Conservation (phyloP, 176 grass and related monocot species). For the Elymus sibiricus region DNA sequence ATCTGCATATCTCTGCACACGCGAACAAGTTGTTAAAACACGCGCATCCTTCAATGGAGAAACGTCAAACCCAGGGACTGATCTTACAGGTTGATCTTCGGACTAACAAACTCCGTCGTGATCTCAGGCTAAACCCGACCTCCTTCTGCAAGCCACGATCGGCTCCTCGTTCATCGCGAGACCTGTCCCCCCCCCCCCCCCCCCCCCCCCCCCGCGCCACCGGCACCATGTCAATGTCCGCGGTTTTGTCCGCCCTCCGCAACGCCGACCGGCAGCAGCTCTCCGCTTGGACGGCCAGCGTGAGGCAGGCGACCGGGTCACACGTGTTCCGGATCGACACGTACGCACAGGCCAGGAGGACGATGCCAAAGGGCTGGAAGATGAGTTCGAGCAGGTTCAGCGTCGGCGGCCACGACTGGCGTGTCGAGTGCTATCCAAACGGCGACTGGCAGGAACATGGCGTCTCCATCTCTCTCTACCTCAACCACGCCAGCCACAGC, state of each 20-base stretch:
- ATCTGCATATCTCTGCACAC: too few relatives aligned
- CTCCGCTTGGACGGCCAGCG: neutral
- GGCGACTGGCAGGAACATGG: neutral
- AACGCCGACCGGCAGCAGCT: neutral
- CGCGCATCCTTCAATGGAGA: too few relatives aligned
- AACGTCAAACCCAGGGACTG: too few relatives aligned
- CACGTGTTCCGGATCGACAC: neutral
- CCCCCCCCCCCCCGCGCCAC: too few relatives aligned
- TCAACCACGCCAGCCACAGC: neutral
- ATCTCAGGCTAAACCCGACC: neutral
- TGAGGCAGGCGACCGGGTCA: neutral
- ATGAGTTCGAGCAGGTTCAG: neutral
- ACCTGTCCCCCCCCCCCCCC: neutral
- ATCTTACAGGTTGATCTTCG: too few relatives aligned
- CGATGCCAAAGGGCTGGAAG: neutral
- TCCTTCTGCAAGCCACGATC: neutral
- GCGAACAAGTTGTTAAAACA: too few relatives aligned
- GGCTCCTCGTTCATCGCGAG: neutral
- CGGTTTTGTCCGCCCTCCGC: neutral
- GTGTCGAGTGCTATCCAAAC: neutral
- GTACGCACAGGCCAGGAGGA: neutral
- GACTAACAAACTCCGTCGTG: too few relatives aligned
- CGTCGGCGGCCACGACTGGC: slow-evolving; percentile 1
- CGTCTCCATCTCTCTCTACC: neutral
- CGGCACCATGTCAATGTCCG: neutral